A percentile compares a stretch with the other conserved stretches of the same genome.
Evolutionary conservation across 805 yeast species (phyloP).

Genomic region (Saccharomycopsis sp.): DNA sequence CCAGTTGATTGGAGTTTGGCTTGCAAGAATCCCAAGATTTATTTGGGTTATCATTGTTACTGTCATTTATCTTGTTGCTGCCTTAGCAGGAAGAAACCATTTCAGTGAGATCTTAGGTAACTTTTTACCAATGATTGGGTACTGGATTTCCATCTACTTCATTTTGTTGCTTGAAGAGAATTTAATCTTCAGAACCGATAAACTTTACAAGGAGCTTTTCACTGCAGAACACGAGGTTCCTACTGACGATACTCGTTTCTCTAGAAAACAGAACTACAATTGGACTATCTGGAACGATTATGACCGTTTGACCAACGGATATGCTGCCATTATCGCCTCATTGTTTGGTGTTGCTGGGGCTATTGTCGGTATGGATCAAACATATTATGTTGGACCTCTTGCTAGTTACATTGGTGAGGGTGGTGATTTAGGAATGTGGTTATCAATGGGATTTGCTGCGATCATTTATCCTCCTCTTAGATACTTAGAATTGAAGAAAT

Average conservation of each 20-base stretch:
- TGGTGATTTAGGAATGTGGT: conserved; percentile 80
- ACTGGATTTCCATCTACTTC: conserved; percentile 82
- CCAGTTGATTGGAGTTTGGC: conserved; percentile 50
- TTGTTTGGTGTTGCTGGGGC: conserved; percentile 73
- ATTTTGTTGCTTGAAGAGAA: conserved; percentile 69
- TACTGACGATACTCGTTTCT: conserved; percentile 5
- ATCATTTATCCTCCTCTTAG: conserved; percentile 59
- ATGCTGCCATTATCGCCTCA: conserved; percentile 64
- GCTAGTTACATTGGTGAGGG: conserved; percentile 64
- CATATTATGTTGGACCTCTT: conserved; percentile 72
- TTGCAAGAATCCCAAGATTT: conserved; percentile 72
- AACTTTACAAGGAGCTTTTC: conserved; percentile 23
- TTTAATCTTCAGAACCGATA: conserved; percentile 52
- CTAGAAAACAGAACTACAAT: conserved; percentile 47
- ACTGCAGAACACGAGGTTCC: conserved; percentile 15
- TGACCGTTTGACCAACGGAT: conserved; percentile 55
- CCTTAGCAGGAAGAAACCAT: conserved; percentile 69
- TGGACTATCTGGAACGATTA: conserved; percentile 70
- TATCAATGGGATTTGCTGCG: conserved; percentile 66
- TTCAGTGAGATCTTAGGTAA: conserved; percentile 70
- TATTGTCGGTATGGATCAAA: conserved; percentile 82
- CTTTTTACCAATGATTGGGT: conserved; percentile 86
- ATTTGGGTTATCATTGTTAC: conserved; percentile 61
- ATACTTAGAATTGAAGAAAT: conserved; percentile 53
- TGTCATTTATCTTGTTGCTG: conserved; percentile 56